Evolutionary conservation across 2,329 filamentous ascomycete species (phyloP), one percentile per base, ranked within the genome.

Genomic region (Venturia oleaginea): DNA sequence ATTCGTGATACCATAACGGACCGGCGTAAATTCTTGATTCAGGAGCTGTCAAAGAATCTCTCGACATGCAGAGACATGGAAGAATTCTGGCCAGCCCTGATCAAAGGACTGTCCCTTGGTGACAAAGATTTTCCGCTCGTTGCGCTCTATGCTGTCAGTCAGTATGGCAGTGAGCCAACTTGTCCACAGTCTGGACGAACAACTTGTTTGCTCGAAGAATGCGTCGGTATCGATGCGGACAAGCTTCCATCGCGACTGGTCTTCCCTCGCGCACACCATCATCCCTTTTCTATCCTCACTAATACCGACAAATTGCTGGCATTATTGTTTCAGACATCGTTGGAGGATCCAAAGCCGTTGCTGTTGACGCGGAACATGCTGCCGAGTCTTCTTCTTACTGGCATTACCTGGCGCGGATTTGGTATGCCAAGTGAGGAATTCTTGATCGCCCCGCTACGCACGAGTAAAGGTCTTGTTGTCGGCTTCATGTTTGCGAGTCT

Each of bases 401-500:
- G 59, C n/a, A 24, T 46, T 15, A 22, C 37, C 15, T 62, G 61
- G 61, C 61, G 61, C 10, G 61, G 61, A 11, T 62, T 51, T 37
- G 61, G 61, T 10, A 27, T 19, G 15, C 61, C 61, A 62, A 62
- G 61, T 24, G 17, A 51, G 34, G 40, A 46, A 10, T 62, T 62
- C 13, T 27, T 62, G n/a, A 30, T 62, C 19, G 15, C 13, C 24
- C 61, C 61, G 13, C 6, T 62, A 15, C 22, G 40, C 2, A 46
- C 38, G 15, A 19, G 11, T n/a, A 22, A 51, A 30, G 42, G 42
- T 22, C 17, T 32, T 17, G 40, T 62, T 17, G 5, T 62, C 1
- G 40, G 61, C 10, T 62, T 62, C 46, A 46, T 62, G 34, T 37
- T 62, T 17, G 34, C 42, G 19, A 42, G 61, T n/a, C 27, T 62